Evolutionary conservation across 495 filamentous ascomycete genomes (phyloP), one percentile per base, ranked within the genome.

Genomic region (Podospora sp.): DNA sequence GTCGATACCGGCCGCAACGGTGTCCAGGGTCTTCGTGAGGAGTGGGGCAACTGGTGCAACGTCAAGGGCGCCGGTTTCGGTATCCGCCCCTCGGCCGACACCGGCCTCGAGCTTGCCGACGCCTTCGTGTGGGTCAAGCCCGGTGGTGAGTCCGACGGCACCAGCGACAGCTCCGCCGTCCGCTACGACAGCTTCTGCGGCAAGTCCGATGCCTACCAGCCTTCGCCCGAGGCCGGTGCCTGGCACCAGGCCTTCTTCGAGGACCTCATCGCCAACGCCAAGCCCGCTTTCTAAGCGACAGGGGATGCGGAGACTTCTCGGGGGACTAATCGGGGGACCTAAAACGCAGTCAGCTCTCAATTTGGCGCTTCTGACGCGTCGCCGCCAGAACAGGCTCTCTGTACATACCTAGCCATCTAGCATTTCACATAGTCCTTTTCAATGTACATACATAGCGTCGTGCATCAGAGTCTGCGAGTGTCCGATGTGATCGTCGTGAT

Each of bases 1-100:
- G 80, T 88, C 70, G 91, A 92, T 73, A 84, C 84, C 29, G 83
- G 79, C 77, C 87, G 91, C 70, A 91, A 90, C 73, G 90, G 85
- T 74, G 88, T 90, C 62, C 82, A 87, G 67, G 87, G 88, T 66
- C 84, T 88, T 25, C 91, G 91, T 74, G 77, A 85, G 68, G 84
- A 79, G 68, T 86, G 91, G 90, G 91, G 91, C 73, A 85, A 94
- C 83, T 95, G 92, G 91, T 93, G 91, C 85, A 94, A 94, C 76
- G 86, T 90, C 72, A 86, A 85, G 67, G 87, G 85, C 69, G 87
- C 90, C 59, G 91, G 91, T 35, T 93, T 93, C 76, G 91, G 91
- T 77, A 81, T 84, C 55, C 88, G 88, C 65, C 88, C 88, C 0
- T 89, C 88, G 4, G 82, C 86, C 40, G 73, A 84, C 66, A 91